These are phyloP conservation scores for Saccharum hybrid DNA, from an alignment of 202 grass and related monocot species.

Conservation along the genomic window DNA sequence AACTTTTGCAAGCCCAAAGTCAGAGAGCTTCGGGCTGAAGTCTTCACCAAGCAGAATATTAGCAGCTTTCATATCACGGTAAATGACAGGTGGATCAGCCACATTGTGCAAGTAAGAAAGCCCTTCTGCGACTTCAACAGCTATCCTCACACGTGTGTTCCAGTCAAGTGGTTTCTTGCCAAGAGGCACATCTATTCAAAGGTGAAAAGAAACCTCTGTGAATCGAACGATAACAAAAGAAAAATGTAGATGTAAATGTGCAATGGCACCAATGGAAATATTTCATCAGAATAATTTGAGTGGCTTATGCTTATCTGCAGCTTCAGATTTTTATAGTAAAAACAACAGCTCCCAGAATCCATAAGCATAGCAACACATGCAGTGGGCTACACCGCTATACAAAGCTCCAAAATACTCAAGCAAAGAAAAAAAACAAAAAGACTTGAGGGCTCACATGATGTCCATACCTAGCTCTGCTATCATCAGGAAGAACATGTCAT, in stretches of 20 bases:
- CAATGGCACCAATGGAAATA: not conserved
- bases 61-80: conserved; percentile 95
- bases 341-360: conserved; percentile 3
- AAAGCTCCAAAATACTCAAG: conserved; percentile 10
- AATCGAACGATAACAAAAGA: not conserved
- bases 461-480: conserved; percentile 42
- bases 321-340: conserved; percentile 11
- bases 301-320: not conserved
- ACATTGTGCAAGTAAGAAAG: conserved; percentile 91
- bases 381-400: not conserved
- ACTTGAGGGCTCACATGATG: conserved; percentile 21
- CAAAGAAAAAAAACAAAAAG: not conserved
- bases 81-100: conserved; percentile 90
- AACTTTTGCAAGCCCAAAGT: conserved; percentile 95
- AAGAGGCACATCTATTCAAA: conserved; percentile 66
- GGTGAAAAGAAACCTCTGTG: conserved; percentile 31
- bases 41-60: conserved; percentile 78
- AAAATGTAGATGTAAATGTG: not conserved
- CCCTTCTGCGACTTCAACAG: conserved; percentile 81
- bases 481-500: conserved; percentile 53
- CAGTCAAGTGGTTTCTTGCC: conserved; percentile 75
- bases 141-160: conserved; percentile 92
- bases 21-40: conserved; percentile 95
- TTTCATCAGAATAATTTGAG: conserved; percentile 24
- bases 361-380: not conserved